phyloP scores from a whole-genome alignment of 768 basidiomycete genomes.

The Rhodosporidiobolus sp. region DNA sequence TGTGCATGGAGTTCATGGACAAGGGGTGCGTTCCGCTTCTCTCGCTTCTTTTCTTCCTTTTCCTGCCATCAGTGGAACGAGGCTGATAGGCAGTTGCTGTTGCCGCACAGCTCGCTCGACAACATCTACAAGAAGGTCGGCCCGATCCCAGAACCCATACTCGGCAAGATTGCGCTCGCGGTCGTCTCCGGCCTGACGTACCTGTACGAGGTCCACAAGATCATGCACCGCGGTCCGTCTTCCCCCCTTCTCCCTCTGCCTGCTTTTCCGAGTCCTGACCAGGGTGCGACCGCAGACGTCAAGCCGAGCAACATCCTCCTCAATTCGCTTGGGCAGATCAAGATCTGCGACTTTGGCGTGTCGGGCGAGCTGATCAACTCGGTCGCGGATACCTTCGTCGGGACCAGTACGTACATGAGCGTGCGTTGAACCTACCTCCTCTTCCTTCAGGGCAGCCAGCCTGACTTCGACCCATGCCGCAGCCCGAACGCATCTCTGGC shows the following conservation, averaged over 20 bases:
- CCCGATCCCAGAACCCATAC: conserved; percentile 84
- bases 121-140: conserved; percentile 95
- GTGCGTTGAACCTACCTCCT: conserved; percentile 54
- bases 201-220: conserved; percentile 93
- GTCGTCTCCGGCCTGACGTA: conserved; percentile 94
- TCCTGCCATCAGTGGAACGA: background rate
- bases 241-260: background rate
- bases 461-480: conserved; percentile 11
- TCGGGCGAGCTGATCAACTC: conserved; percentile 98
- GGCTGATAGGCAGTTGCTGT: background rate
- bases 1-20: conserved; percentile 94
- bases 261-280: background rate
- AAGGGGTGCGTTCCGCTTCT: conserved; percentile 60
- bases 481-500: conserved; percentile 99
- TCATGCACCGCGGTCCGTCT: conserved; percentile 92
- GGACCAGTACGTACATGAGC: conserved; percentile 99
- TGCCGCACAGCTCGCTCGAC: conserved; percentile 53
- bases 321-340: conserved; percentile 92
- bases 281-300: conserved; percentile 66
- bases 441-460: background rate
- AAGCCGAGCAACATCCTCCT: conserved; percentile 97
- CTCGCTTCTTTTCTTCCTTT: background rate
- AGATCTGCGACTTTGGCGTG: conserved; percentile 98
- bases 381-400: conserved; percentile 97
- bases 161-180: conserved; percentile 88